These are phyloP conservation scores for Fomitiporia mediterranea DNA, from an alignment of 1,284 basidiomycete genomes.

Conservation along the genomic window DNA sequence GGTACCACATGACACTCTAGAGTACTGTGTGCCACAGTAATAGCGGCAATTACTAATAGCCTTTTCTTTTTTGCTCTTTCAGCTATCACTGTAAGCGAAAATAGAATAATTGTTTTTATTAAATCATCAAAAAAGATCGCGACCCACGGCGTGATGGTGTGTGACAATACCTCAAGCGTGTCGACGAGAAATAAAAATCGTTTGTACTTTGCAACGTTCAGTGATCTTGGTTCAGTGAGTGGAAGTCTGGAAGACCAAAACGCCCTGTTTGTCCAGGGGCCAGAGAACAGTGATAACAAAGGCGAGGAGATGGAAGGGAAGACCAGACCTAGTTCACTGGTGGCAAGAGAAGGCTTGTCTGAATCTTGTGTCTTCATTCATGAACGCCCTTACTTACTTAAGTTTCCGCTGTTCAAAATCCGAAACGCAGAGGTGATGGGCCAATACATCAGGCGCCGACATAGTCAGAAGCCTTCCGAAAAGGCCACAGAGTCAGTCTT, in stretches of 20 bases:
- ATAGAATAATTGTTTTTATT: background rate
- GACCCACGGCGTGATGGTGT: constrained; percentile 16
- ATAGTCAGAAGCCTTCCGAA: constrained; percentile 77
- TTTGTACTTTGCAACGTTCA: constrained; percentile 11
- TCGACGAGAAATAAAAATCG: too few species aligned
- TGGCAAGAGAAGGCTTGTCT: constrained; percentile 76
- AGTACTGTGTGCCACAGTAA: background rate
- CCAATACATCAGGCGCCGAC: constrained; percentile 63
- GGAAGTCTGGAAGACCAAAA: background rate
- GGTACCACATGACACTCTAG: background rate
- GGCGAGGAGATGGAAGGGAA: constrained; percentile 42
- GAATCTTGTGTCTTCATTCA: background rate
- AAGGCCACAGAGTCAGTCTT: constrained; percentile 73
- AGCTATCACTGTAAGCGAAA: constrained; percentile 10
- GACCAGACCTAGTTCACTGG: constrained; percentile 82
- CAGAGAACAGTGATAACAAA: constrained; percentile 44
- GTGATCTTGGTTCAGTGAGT: constrained; percentile 11
- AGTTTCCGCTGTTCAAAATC: constrained; percentile 89
- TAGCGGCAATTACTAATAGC: background rate
- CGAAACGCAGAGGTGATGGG: constrained; percentile 44
- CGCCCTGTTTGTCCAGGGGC: too few species aligned
- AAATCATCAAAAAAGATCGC: constrained; percentile 10
- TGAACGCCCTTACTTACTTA: constrained; percentile 11
- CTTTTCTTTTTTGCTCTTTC: background rate
- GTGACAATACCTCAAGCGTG: constrained; percentile 1